These are phyloP conservation scores for Astragalus membranaceus DNA, from an alignment of 306 rosid genomes.

Conservation along the genomic window DNA sequence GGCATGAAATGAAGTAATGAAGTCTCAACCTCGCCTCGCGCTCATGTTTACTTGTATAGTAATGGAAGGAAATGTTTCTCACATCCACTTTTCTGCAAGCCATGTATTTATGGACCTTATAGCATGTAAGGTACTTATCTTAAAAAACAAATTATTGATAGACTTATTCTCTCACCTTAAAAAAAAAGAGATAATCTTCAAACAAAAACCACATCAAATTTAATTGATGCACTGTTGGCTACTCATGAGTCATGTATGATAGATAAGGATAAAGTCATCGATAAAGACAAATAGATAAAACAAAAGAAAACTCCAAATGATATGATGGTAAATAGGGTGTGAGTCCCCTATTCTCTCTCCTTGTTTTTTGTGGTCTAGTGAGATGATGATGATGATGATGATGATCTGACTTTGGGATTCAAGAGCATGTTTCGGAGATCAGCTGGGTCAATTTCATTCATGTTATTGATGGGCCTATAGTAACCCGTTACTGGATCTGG, in stretches of 20 bases:
- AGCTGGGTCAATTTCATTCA: constrained; percentile 40
- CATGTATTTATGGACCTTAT: too few species aligned
- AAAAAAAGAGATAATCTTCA: not conserved
- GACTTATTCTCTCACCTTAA: too few species aligned
- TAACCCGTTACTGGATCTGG: constrained; percentile 49
- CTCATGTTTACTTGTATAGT: too few species aligned
- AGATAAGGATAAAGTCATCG: too few species aligned
- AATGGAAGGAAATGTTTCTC: too few species aligned
- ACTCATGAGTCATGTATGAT: not conserved
- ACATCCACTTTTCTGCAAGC: too few species aligned
- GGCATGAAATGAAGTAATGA: too few species aligned
- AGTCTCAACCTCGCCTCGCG: too few species aligned
- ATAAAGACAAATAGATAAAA: not conserved
- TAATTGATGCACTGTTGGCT: not conserved
- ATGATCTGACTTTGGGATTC: constrained; percentile 19
- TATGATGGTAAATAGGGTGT: not conserved
- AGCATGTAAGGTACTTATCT: too few species aligned
- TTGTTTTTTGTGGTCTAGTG: not conserved
- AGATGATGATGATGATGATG: not conserved
- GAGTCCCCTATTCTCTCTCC: not conserved
- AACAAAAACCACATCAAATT: not conserved
- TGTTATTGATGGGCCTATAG: constrained; percentile 38
- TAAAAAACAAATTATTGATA: too few species aligned
- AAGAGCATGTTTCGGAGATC: constrained; percentile 42
- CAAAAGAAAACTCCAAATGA: not conserved